Conservation (phyloP, 495 filamentous ascomycete species). For the Schizothecium vesticola region DNA sequence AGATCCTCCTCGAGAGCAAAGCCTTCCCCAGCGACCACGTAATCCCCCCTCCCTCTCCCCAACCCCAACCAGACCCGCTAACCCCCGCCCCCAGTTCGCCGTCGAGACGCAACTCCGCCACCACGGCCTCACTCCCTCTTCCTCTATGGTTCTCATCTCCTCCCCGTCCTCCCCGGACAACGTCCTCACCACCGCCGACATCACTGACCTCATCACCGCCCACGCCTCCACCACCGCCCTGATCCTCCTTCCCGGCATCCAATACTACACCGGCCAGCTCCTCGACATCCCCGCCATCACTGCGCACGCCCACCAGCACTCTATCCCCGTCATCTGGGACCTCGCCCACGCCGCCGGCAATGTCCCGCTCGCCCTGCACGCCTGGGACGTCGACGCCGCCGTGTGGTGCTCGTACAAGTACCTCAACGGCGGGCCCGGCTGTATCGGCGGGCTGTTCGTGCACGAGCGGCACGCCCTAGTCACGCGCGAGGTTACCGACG, state of each 20-base stretch:
- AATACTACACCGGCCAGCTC: slow-evolving; percentile 92
- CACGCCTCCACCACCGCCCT: slow-evolving; percentile 74
- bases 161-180: slow-evolving; percentile 48
- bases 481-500: slow-evolving; percentile 33
- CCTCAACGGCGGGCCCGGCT: slow-evolving; percentile 83
- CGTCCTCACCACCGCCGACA: slow-evolving; percentile 63
- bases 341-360: slow-evolving; percentile 94
- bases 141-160: slow-evolving; percentile 71
- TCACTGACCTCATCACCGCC: slow-evolving; percentile 67
- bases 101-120: slow-evolving; percentile 81
- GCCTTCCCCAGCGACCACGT: slow-evolving; percentile 92
- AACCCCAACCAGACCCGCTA: background rate
- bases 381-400: slow-evolving; percentile 94
- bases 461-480: slow-evolving; percentile 66
- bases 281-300: slow-evolving; percentile 87
- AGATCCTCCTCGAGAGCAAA: slow-evolving; percentile 89
- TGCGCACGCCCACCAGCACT: slow-evolving; percentile 64
- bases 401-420: slow-evolving; percentile 99
- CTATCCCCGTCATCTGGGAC: slow-evolving; percentile 86
- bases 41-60: slow-evolving; percentile 13
- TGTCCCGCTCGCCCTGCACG: slow-evolving; percentile 73
- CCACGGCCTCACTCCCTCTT: slow-evolving; percentile 62
- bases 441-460: slow-evolving; percentile 82
- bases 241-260: slow-evolving; percentile 81
- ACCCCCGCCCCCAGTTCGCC: slow-evolving; percentile 58